Percentiles rank a stretch among this genome's conserved stretches.
These are phyloP conservation scores for Fonsecaea monophora DNA, from an alignment of 2,329 filamentous ascomycete species.

Conservation along the genomic window DNA sequence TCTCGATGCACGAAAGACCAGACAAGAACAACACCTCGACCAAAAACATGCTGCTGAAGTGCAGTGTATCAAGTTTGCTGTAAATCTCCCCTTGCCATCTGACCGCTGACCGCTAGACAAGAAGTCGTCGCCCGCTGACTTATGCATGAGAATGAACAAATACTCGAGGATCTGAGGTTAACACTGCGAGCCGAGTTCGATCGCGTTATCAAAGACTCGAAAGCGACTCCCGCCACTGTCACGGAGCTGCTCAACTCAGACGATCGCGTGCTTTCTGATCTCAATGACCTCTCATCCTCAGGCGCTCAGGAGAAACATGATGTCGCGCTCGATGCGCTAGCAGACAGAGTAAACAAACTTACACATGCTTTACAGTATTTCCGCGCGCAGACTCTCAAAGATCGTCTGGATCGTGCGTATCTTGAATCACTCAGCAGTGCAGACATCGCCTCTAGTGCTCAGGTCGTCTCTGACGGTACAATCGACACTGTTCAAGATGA, in stretches of 20 bases:
- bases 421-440: slow-evolving; percentile 25
- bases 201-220: slow-evolving; percentile 18
- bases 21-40: slow-evolving; percentile 19
- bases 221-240: slow-evolving; percentile 16
- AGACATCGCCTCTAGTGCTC: neutral
- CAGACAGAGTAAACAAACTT: slow-evolving; percentile 18
- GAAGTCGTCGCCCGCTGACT: neutral
- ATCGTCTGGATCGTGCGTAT: slow-evolving; percentile 35
- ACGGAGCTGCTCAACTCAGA: slow-evolving; percentile 28
- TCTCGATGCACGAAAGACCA: neutral
- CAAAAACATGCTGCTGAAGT: slow-evolving; percentile 28
- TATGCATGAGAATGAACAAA: slow-evolving; percentile 23
- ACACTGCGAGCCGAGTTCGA: slow-evolving; percentile 20
- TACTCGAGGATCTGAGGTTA: slow-evolving; percentile 13
- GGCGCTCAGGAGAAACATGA: neutral
- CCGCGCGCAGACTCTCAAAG: slow-evolving; percentile 27
- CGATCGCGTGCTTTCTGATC: slow-evolving; percentile 28
- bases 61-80: slow-evolving; percentile 33
- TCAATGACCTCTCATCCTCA: slow-evolving; percentile 21
- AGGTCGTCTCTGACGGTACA: slow-evolving; percentile 4
- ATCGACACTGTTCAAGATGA: slow-evolving; percentile 25
- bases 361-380: slow-evolving; percentile 28
- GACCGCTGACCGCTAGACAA: neutral
- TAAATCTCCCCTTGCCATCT: neutral
- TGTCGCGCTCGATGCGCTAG: slow-evolving; percentile 15